Evolutionary conservation across 108 stramenopile genomes (phyloP).

Genomic region (Cyclostephanos invisitatus): DNA sequence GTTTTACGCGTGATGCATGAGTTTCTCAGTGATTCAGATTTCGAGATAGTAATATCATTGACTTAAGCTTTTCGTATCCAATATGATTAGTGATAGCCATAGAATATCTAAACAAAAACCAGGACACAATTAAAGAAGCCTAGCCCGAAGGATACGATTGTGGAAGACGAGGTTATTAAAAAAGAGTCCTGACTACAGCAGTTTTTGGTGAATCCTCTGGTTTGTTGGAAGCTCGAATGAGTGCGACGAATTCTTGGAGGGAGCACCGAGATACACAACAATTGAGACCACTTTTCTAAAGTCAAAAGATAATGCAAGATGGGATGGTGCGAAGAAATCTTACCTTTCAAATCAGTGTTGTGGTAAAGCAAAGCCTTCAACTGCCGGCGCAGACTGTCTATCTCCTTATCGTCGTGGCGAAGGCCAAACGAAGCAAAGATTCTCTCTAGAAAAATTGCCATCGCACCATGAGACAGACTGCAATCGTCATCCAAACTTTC

Average conservation of each 20-base stretch:
- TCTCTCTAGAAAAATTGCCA: slow-evolving; percentile 31
- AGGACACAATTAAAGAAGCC: not conserved
- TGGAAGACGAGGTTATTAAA: not conserved
- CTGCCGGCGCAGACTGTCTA: slow-evolving; percentile 20
- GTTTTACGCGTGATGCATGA: slow-evolving; percentile 39
- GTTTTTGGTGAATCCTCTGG: slow-evolving; percentile 20
- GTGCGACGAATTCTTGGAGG: slow-evolving; percentile 27
- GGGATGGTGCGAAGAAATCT: not conserved
- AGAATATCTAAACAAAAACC: not conserved
- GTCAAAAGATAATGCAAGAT: not conserved
- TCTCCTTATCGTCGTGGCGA: slow-evolving; percentile 23
- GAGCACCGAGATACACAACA: not conserved
- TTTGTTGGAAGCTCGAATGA: slow-evolving; percentile 27
- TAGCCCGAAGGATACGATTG: not conserved
- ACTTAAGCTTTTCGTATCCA: not conserved
- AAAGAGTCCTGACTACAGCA: not conserved
- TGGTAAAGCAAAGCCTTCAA: slow-evolving; percentile 35
- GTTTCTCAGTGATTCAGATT: slow-evolving; percentile 22
- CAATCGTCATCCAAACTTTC: slow-evolving; percentile 25
- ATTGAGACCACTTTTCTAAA: not conserved
- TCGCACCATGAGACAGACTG: slow-evolving; percentile 15
- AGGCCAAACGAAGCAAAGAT: slow-evolving; percentile 20
- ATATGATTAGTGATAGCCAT: not conserved
- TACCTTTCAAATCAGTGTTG: slow-evolving; percentile 40
- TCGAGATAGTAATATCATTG: slow-evolving; percentile 23